Base-by-base conservation (phyloP, 2,329 filamentous ascomycete genomes). In the Aspergillus sp. region DNA sequence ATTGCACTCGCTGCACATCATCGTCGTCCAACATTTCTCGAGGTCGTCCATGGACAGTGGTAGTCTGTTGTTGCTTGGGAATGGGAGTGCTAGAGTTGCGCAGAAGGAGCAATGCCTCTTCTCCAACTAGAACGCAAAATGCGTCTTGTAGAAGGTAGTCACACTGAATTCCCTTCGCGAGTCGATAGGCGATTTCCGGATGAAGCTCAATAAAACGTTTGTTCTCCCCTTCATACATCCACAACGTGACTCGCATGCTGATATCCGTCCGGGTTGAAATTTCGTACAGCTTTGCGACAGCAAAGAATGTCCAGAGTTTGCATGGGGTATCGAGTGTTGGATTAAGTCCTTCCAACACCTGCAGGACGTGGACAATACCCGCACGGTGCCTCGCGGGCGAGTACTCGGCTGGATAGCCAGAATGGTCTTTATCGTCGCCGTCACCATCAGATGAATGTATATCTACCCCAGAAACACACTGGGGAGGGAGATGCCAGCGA, bases 221-320 rank as follows among this genome's bases (percentile, higher is more conserved):
- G 64, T 90, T 90, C 0, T 71, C 74, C 2, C 75, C 70, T 19
- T 78, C 74, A 60, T 84, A 79, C 11, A 90, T 75, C 87, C 88
- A 90, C 33, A 79, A 77, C 2, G 80, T 71, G 43, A 88, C 78
- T 12, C 75, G 75, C 50, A 84, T 79, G 27, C 69, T 60, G 70
- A 79, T 70, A 64, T 63, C 43, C 2, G 67, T 62, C 55, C 69
- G 59, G 6, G 63, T 61, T 9, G 68, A 67, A 24, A 72, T 68
- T 19, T 86, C 83, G 51, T 88, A 81, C 40, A 85, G 77, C 58
- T 84, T 83, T 7, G 85, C 83, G 8, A 90, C 70, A 3, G 82
- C 83, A 35, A 85, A 82, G n/a, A 89, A 78, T 0, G 87, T 90
- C 80, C 85, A 90, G 39, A 89, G 73, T 14, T 88, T 85, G 11